Percentiles rank a stretch among this genome's conserved stretches.
Evolutionary conservation across 2,329 filamentous ascomycete species (phyloP).

Genomic region (Geosmithia morbida): DNA sequence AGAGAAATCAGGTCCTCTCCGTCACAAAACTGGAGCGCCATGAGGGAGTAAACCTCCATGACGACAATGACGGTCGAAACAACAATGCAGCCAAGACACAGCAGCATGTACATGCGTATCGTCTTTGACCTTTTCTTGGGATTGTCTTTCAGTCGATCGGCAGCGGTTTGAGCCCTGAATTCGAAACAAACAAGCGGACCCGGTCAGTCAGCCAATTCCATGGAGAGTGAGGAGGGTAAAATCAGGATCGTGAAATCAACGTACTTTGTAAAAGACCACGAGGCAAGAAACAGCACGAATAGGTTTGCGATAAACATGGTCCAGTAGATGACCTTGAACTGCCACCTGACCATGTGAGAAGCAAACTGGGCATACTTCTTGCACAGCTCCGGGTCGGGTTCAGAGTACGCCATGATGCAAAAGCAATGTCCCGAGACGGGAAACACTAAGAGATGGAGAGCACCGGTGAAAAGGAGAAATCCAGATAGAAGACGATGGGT

Average conservation of each 20-base stretch:
- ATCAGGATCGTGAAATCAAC: constrained; percentile 4
- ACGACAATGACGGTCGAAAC: constrained; percentile 29
- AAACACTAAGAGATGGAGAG: neutral
- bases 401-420: constrained; percentile 1
- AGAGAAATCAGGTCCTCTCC: constrained; percentile 44
- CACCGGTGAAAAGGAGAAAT: no score
- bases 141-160: constrained; percentile 20
- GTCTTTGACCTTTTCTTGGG: constrained; percentile 16
- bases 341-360: constrained; percentile 20
- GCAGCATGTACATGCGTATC: constrained; percentile 24
- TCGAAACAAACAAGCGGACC: constrained; percentile 1
- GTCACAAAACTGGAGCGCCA: constrained; percentile 43
- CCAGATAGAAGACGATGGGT: no score
- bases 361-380: constrained; percentile 28
- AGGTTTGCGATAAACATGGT: constrained; percentile 27
- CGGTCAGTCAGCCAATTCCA: neutral
- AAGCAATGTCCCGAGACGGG: neutral
- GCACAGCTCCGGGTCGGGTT: constrained; percentile 16
- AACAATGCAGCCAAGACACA: constrained; percentile 27
- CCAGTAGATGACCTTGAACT: constrained; percentile 34
- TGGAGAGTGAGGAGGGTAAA: neutral
- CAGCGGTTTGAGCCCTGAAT: constrained; percentile 17
- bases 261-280: constrained; percentile 24
- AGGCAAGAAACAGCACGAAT: constrained; percentile 26
- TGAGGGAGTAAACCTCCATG: constrained; percentile 38